Conservation (phyloP, 2,329 filamentous ascomycete genomes). For the Thermoascus crustaceus region DNA sequence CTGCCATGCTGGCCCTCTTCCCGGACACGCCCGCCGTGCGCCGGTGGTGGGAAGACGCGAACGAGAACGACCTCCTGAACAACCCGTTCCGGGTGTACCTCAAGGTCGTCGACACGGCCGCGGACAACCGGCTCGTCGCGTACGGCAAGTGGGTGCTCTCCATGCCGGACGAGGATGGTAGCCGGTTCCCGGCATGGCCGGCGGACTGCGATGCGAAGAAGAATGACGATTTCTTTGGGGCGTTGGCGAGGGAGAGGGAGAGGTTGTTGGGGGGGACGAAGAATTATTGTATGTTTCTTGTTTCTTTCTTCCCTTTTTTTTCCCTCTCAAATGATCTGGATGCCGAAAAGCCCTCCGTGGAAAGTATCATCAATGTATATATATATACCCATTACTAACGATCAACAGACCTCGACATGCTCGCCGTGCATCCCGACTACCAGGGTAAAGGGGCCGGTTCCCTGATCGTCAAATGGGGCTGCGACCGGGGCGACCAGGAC, state of each 20-base stretch:
- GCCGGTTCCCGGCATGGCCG: conserved; percentile 22
- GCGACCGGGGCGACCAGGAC: conserved; percentile 29
- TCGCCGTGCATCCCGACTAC: conserved; percentile 37
- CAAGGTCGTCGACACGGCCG: conserved; percentile 18
- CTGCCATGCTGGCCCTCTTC: conserved; percentile 13
- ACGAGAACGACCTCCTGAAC: conserved; percentile 15
- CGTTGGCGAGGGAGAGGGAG: conserved; percentile 14
- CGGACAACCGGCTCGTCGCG: conserved; percentile 13
- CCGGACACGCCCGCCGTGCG: conserved; percentile 21
- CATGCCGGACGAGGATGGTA: conserved; percentile 16
- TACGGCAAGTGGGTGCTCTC: conserved; percentile 24
- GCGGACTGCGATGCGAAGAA: conserved; percentile 11
- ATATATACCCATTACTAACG: too few species aligned
- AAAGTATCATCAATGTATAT: too few species aligned
- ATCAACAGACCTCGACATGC: conserved; percentile 26
- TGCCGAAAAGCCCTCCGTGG: too few species aligned
- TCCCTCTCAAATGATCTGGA: background rate
- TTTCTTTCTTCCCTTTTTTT: background rate
- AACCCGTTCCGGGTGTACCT: conserved; percentile 19
- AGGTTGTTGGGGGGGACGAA: conserved; percentile 17
- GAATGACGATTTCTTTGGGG: conserved; percentile 14
- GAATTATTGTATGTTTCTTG: conserved; percentile 19
- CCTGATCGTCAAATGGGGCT: conserved; percentile 31
- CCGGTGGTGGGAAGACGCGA: conserved; percentile 18
- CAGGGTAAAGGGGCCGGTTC: conserved; percentile 34